phyloP scores from a whole-genome alignment of 805 yeast genomes.

The Candida rishiriensis region DNA sequence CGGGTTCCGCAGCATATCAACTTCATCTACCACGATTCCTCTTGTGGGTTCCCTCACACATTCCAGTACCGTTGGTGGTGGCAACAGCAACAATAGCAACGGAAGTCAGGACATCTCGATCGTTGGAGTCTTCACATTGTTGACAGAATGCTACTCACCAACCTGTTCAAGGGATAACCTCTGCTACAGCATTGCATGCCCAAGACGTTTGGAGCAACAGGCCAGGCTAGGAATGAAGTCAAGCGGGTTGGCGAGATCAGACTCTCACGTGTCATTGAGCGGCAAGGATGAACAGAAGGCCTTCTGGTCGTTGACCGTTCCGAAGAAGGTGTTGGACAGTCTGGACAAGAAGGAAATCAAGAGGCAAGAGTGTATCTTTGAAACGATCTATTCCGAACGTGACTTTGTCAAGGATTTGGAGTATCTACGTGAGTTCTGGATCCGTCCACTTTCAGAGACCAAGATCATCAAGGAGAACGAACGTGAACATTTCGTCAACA shows the following conservation, averaged over 20 bases:
- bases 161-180: conserved; percentile 85
- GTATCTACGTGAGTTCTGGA: conserved; percentile 89
- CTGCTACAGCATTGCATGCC: conserved; percentile 95
- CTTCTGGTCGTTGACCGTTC: conserved; percentile 91
- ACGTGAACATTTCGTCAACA: conserved; percentile 84
- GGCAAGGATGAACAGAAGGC: conserved; percentile 79
- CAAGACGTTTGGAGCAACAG: conserved; percentile 91
- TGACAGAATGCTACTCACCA: conserved; percentile 95
- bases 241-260: conserved; percentile 75
- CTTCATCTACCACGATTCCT: background rate
- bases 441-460: conserved; percentile 82
- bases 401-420: conserved; percentile 94
- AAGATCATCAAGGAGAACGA: conserved; percentile 85
- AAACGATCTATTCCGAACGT: conserved; percentile 88
- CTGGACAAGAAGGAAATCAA: conserved; percentile 82
- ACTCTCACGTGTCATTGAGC: conserved; percentile 59
- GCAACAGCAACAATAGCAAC: background rate
- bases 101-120: conserved; percentile 33
- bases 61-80: background rate
- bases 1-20: too few relatives aligned
- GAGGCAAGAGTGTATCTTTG: conserved; percentile 93
- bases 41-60: background rate
- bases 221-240: conserved; percentile 86
- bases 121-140: conserved; percentile 87
- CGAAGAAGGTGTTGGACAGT: conserved; percentile 69